A percentile compares a stretch with the other conserved stretches of the same genome.
phyloP scores from a whole-genome alignment of 352 stramenopile genomes.

The Phytophthora pini region DNA sequence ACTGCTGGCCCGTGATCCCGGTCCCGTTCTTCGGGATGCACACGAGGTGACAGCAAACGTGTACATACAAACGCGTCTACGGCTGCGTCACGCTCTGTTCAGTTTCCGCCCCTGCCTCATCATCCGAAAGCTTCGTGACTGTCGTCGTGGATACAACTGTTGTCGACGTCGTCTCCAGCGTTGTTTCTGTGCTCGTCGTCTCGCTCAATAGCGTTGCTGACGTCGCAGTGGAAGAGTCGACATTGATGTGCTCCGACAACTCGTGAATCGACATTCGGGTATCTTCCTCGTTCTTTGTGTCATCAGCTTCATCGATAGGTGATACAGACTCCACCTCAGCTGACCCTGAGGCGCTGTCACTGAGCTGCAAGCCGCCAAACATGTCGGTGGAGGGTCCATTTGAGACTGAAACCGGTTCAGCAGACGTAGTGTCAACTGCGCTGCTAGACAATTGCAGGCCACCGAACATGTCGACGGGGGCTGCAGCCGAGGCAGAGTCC shows the following conservation, averaged over 20 bases:
- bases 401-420: constrained; percentile 1
- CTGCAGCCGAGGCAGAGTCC: not conserved
- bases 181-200: constrained; percentile 24
- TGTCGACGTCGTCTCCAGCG: constrained; percentile 17
- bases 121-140: constrained; percentile 24
- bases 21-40: constrained; percentile 7
- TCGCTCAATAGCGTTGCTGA: constrained; percentile 19
- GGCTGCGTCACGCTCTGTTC: constrained; percentile 22
- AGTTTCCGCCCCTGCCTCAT: constrained; percentile 16
- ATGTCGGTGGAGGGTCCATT: constrained; percentile 10
- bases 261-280: constrained; percentile 63
- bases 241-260: constrained; percentile 43
- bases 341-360: constrained; percentile 17
- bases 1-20: constrained; percentile 6
- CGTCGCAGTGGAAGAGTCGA: constrained; percentile 9
- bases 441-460: constrained; percentile 21
- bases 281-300: constrained; percentile 27
- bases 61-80: constrained; percentile 34
- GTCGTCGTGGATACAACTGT: constrained; percentile 17
- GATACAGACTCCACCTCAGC: constrained; percentile 7
- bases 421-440: not conserved
- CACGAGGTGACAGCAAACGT: constrained; percentile 14
- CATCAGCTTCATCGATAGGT: constrained; percentile 4
- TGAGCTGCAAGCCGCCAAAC: constrained; percentile 22
- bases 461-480: constrained; percentile 18